phyloP scores from a whole-genome alignment of 805 yeast genomes.

The Cyberlindnera misumaiensis region DNA sequence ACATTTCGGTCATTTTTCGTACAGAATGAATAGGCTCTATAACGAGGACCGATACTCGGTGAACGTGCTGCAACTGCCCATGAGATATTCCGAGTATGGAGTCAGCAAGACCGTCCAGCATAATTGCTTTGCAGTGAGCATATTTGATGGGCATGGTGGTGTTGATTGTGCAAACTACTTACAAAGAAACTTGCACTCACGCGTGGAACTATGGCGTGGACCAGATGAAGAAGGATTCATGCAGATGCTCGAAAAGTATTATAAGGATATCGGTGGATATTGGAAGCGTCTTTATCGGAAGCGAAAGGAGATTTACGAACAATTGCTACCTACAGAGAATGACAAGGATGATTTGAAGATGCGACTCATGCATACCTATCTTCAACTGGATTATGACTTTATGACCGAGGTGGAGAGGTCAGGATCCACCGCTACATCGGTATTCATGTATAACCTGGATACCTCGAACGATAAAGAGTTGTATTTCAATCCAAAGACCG shows the following conservation, averaged over 20 bases:
- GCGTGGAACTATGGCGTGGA: constrained; percentile 38
- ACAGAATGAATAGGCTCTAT: constrained; percentile 65
- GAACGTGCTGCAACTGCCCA: constrained; percentile 46
- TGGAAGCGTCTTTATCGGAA: constrained; percentile 73
- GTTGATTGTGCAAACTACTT: constrained; percentile 62
- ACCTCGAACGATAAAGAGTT: constrained; percentile 23
- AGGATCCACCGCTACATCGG: constrained; percentile 74
- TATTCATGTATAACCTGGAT: constrained; percentile 42
- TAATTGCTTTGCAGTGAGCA: constrained; percentile 56
- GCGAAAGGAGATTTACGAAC: constrained; percentile 28
- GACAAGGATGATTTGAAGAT: constrained; percentile 49
- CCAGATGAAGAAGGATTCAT: constrained; percentile 29
- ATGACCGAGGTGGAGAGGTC: constrained; percentile 25
- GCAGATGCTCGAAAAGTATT: constrained; percentile 47
- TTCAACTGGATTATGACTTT: constrained; percentile 60
- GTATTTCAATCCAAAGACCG: constrained; percentile 52
- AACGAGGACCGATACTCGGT: constrained; percentile 83
- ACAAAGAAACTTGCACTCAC: constrained; percentile 42
- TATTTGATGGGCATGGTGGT: constrained; percentile 97
- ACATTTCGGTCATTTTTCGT: constrained; percentile 64
- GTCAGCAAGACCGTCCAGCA: constrained; percentile 12
- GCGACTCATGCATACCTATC: constrained; percentile 57
- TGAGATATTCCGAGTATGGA: constrained; percentile 21
- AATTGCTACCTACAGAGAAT: constrained; percentile 23
- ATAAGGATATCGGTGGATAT: constrained; percentile 60